Conservation (phyloP, 208 protist genomes). For the Leishmania aethiopica region DNA sequence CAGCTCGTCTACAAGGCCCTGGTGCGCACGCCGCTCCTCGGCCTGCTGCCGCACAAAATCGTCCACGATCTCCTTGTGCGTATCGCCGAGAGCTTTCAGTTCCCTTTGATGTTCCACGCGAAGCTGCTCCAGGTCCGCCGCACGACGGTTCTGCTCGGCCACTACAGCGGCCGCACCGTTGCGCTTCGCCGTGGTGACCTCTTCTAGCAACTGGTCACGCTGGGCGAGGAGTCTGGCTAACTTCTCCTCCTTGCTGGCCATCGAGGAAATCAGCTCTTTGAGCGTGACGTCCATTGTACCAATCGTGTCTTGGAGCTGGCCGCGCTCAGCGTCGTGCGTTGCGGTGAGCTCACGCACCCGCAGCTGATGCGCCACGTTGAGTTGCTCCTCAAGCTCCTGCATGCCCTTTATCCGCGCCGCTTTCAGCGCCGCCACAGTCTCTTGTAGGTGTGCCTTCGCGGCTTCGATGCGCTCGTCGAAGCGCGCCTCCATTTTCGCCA, state of each 20-base stretch:
- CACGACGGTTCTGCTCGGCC: constrained; percentile 27
- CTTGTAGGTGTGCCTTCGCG: constrained; percentile 15
- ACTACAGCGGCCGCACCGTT: constrained; percentile 21
- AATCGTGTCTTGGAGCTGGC: constrained; percentile 12
- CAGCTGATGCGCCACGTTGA: constrained; percentile 27
- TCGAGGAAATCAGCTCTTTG: constrained; percentile 11
- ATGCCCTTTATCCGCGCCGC: constrained; percentile 16
- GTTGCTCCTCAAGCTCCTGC: constrained; percentile 18
- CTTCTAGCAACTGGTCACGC: constrained; percentile 22
- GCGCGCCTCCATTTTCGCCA: constrained; percentile 21
- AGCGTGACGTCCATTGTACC: constrained; percentile 12
- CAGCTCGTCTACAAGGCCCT: constrained; percentile 46
- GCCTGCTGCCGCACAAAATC: constrained; percentile 48
- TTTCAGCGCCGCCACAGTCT: constrained; percentile 26
- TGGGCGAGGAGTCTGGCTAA: constrained; percentile 27
- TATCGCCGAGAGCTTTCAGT: constrained; percentile 31
- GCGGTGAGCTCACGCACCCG: constrained; percentile 20
- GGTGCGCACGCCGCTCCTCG: constrained; percentile 41
- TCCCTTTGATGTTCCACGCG: constrained; percentile 32
- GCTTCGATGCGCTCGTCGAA: constrained; percentile 12
- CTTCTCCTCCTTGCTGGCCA: constrained; percentile 20
- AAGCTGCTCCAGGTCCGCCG: constrained; percentile 32
- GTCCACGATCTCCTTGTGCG: constrained; percentile 59
- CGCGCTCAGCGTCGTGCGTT: constrained; percentile 21
- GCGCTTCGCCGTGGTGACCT: constrained; percentile 35